Evolutionary conservation across 2,329 filamentous ascomycete species (phyloP), one percentile per base, ranked within the genome.

Genomic region (Colletotrichum filicis): DNA sequence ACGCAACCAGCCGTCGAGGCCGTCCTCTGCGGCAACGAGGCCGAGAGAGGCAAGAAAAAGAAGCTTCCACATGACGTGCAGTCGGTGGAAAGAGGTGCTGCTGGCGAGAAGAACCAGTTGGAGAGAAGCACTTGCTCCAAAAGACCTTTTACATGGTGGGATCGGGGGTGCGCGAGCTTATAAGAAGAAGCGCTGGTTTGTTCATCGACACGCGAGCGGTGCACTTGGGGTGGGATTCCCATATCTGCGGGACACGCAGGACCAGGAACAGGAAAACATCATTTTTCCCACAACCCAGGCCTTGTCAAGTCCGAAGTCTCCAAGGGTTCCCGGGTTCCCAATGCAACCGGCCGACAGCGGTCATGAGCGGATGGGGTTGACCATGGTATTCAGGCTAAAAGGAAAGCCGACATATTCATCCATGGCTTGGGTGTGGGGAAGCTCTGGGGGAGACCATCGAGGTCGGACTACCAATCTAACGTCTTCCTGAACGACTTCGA

Each of bases 1-100:
- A 61, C 92, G 87, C 68, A 93, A 80, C 92, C 92, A 93, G 60
- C 84, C 91, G 69, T 87, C 83, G 28, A 91, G 81, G 12, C 92
- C 92, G 77, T 89, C 87, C 76, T 93, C 91, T 52, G 90, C 90
- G 57, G 80, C 80, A 53, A 78, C 85, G 49, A 86, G 76, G 77
- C 82, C 80, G 74, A 82, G 71, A 52, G 75, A 73, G 66, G 78
- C 75, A 46, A 81, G 60, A 59, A 80, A 68, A 74, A 78, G 76
- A 46, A 77, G 66, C 56, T 75, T 74, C 68, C 79, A 79, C 80
- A 82, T 81, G 60, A 11, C 30, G 52, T 16, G 49, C 37, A 46
- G 37, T 53, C 11, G 55, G 64, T 24, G 14, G 64, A 32, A 46
- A 37, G 28, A 70, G 60, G n/a, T 56, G 55, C 60, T 62, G 35